Conservation (phyloP, 2,329 filamentous ascomycete species). For the Sarocladiaceae sp. region DNA sequence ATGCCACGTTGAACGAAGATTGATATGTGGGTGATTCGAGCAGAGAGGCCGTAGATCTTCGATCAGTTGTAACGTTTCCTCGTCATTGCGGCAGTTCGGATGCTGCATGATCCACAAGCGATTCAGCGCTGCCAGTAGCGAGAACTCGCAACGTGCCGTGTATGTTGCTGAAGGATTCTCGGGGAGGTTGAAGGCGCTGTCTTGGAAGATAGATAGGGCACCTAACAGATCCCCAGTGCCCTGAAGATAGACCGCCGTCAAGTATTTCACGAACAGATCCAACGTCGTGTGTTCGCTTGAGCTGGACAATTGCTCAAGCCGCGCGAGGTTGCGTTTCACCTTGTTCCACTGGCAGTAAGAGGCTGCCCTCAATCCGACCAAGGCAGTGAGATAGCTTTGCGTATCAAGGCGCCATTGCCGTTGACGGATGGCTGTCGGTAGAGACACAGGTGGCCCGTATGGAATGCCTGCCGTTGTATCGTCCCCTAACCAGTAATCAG, state of each 20-base stretch:
- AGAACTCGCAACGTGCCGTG: conserved; percentile 55
- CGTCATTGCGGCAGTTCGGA: conserved; percentile 48
- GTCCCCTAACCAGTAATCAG: conserved; percentile 25
- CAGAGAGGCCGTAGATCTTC: conserved; percentile 63
- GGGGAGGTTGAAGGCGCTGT: conserved; percentile 44
- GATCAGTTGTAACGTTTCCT: conserved; percentile 54
- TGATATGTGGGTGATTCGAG: conserved; percentile 61
- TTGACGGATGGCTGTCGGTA: conserved; percentile 52
- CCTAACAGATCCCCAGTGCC: conserved; percentile 65
- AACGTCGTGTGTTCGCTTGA: conserved; percentile 34
- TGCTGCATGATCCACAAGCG: conserved; percentile 67
- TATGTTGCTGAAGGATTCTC: conserved; percentile 11
- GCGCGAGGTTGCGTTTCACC: conserved; percentile 51
- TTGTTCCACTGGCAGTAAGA: conserved; percentile 64
- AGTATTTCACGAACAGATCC: conserved; percentile 49
- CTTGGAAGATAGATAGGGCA: conserved; percentile 62
- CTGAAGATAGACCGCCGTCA: conserved; percentile 70
- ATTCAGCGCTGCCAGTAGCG: conserved; percentile 62
- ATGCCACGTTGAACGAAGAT: conserved; percentile 72
- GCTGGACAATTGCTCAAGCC: conserved; percentile 41
- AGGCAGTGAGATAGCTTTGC: conserved; percentile 63
- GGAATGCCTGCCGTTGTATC: conserved; percentile 25
- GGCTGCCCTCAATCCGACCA: conserved; percentile 63
- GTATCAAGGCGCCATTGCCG: conserved; percentile 60
- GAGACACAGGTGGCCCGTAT: conserved; percentile 40